A percentile compares a stretch with the other conserved stretches of the same genome.
These are phyloP conservation scores for Paraphaeosphaeria minitans DNA, from an alignment of 2,329 filamentous ascomycete genomes.

Conservation along the genomic window DNA sequence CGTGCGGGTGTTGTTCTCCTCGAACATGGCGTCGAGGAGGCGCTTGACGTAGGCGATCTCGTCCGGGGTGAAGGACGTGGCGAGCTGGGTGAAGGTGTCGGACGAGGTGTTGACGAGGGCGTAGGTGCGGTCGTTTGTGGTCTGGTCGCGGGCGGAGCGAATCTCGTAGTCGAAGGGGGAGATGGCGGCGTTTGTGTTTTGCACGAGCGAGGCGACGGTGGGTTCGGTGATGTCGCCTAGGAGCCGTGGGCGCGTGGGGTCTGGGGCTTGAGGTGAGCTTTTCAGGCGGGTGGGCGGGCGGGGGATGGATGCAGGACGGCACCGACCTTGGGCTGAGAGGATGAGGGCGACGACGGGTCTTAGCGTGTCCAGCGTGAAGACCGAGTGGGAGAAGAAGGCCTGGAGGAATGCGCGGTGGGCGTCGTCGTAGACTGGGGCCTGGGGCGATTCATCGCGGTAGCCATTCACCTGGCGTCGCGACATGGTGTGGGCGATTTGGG, in stretches of 20 bases:
- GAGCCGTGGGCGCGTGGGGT: conserved; percentile 53
- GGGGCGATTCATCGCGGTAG: conserved; percentile 21
- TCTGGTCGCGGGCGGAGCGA: conserved; percentile 73
- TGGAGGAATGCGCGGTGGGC: conserved; percentile 89
- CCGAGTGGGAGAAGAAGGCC: conserved; percentile 78
- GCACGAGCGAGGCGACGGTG: conserved; percentile 71
- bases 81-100: conserved; percentile 83
- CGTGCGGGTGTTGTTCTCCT: conserved; percentile 78
- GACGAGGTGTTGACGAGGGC: conserved; percentile 87
- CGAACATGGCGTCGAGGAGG: conserved; percentile 89
- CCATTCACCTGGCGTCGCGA: conserved; percentile 1
- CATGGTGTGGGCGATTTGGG: not conserved
- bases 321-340: conserved; percentile 59
- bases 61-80: conserved; percentile 78
- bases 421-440: conserved; percentile 48
- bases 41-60: conserved; percentile 91
- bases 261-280: conserved; percentile 14
- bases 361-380: conserved; percentile 75
- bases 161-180: conserved; percentile 88
- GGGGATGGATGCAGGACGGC: not conserved
- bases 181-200: conserved; percentile 71
- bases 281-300: too few species aligned
- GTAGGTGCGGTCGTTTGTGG: conserved; percentile 69
- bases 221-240: conserved; percentile 70
- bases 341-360: conserved; percentile 77